Base-by-base conservation (phyloP, 1,139 yeast genomes). In the Yamadazyma aaseri region DNA sequence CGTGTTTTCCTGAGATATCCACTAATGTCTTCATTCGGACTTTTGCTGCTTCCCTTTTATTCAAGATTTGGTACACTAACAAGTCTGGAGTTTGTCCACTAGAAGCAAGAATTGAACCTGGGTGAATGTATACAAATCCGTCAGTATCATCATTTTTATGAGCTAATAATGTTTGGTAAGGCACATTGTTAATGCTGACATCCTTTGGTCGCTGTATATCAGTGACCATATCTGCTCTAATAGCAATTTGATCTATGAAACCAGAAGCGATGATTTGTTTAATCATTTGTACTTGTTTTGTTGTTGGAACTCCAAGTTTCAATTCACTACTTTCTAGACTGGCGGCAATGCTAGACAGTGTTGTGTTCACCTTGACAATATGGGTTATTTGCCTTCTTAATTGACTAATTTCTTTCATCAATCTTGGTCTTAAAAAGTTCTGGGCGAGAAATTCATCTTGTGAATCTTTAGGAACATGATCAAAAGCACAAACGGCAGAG, bases 241-340 rank as follows among this genome's bases (percentile, higher is more conserved):
- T 75, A 1, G 96, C 95, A 13, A 92, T 75, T 52, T 86, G 96
- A 55, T 94, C 98, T 31, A 92, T 71, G 50, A 86, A 94, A 0
- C 98, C 98, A 0, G 97, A 82, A 3, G 96, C 78, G 7, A 92
- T 68, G 80, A 94, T 90, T 58, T 94, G 98, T 52, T 89, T 90
- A 45, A 94, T 63, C 1, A 95, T 84, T 35, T 79, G 73, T 8
- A 87, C 55, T 61, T 94, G 98, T 11, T 62, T 56, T 31, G 76
- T 72, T 7, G 71, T 59, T 0, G 98, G 98, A 7, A 86, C 78
- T 0, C 71, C 76, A 18, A 87, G 63, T 50, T 79, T 82, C 44
- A 76, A 47, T 6, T 79, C 77, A 8, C 33, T 15, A 15, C 66
- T 58, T 5, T 42, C 45, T 6, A 63, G 59, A 3, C 66, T 60